Percentiles rank a stretch among this genome's conserved stretches.
These are phyloP conservation scores for Creolimax fragrantissima DNA, from an alignment of 78 protist species.

Conservation along the genomic window DNA sequence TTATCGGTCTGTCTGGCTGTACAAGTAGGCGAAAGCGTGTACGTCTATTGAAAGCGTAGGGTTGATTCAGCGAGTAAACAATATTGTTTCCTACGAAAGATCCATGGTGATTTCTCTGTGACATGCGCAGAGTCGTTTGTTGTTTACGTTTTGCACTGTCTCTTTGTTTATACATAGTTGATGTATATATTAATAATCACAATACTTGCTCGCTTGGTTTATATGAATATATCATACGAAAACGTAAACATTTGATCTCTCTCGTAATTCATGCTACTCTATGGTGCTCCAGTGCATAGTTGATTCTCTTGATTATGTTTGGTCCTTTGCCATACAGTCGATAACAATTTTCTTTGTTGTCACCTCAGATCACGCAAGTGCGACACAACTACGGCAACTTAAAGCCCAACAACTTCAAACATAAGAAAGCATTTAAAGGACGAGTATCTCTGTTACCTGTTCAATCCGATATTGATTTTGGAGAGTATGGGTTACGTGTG, in stretches of 20 bases:
- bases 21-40: no score
- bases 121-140: no score
- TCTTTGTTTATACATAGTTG: no score
- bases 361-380: background rate
- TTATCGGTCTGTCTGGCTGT: no score
- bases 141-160: no score
- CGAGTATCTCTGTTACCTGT: background rate
- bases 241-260: background rate
- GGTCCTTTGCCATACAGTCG: background rate
- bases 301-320: background rate
- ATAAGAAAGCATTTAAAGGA: background rate
- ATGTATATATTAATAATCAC: no score
- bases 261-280: background rate
- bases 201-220: no score
- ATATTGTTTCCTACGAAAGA: no score
- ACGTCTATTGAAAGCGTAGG: no score
- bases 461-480: background rate
- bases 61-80: no score
- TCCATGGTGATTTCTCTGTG: no score
- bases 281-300: background rate
- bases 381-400: background rate
- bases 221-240: background rate
- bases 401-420: background rate
- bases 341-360: background rate
- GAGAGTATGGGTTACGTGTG: background rate